Base-by-base conservation (phyloP, 495 filamentous ascomycete genomes). In the Neurospora terricola region DNA sequence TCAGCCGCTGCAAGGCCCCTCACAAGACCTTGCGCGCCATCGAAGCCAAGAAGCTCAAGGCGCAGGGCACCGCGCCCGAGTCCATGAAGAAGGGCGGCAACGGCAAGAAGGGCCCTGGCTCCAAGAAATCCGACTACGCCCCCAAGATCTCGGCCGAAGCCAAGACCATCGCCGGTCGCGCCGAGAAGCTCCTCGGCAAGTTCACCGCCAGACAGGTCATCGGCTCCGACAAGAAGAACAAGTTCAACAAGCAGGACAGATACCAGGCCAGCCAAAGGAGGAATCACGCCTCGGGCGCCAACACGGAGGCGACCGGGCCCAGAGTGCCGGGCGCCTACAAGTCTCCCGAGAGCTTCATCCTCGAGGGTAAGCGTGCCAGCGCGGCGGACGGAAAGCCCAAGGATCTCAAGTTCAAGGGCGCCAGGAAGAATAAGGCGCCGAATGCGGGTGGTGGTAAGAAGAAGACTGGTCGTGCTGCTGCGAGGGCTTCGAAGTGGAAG, bases 291-390 rank as follows among this genome's bases (percentile, higher is more conserved):
- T 30, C 54, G 54, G 54, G 54, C 54, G 54, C 54, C 27, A 66
- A 66, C 23, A 66, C 54, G 54, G 88, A 66, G 27, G 54, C 54
- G 10, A 27, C 48, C 21, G 48, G 48, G 8, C 48, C 48, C 21
- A 59, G 48, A 59, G 48, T 69, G 4, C 54, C 54, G 5, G 54
- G 54, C 12, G 54, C 54, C 27, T 66, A 66, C 54, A 90, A 85
- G 78, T 80, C 83, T 6, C 89, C 90, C 3, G 89, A 94, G 83
- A 83, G 86, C 4, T 86, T 95, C 75, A 89, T 98, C 10, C 97
- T 99, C 80, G 96, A 99, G 80, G 96, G 96, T 4, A 89, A 92
- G 77, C 88, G 96, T 70, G 96, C 96, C 23, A 93, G 82, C 76
- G 89, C 81, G 69, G 90, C 84, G 76, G 88, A 86, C 70, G 89